Base-by-base conservation (phyloP, 2,329 filamentous ascomycete species). In the Epicoccum sorghinum region DNA sequence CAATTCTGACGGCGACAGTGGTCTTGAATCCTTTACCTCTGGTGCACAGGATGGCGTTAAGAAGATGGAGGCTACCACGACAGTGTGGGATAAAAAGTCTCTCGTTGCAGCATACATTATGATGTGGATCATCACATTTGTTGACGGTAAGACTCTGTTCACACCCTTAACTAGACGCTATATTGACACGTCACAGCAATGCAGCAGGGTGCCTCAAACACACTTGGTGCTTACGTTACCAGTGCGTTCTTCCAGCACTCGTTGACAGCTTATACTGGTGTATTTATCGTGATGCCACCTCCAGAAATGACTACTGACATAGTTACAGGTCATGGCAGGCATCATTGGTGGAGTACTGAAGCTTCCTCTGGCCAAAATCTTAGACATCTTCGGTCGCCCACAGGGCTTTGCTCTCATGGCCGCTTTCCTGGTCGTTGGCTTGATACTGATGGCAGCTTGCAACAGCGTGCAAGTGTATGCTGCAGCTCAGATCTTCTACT, bases 401-500 rank as follows among this genome's bases (percentile, higher is more conserved):
- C 66, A 75, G 44, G 74, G 72, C 1, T 71, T 69, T 30, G 50
- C 61, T 6, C 37, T 74, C 22, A 68, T 68, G 57, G 50, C 73
- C 1, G 40, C 39, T 7, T 52, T 60, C 23, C 30, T 56, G 9
- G 55, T 55, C 9, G 39, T 66, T 1, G 63, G 63, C 2, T 35
- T 89, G 71, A 86, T 88, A 14, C 79, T 90, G 75, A 88, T 89
- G 79, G 88, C 88, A 5, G 79, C 78, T 1, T 89, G 83, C 67
- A 78, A 79, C 3, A 82, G 80, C 48, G 80, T 88, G 10, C 72
- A 82, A 53, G 83, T 80, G 0, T 89, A 86, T 66, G 83, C 82
- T 38, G 86, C 86, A 4, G 84, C 83, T 1, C 80, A 85, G 42
- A 85, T 89, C 1, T 87, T 90, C 65, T 89, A 86, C 63, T 80